Conservation (phyloP, 345 rosid species). For the Abelmoschus esculentus region DNA sequence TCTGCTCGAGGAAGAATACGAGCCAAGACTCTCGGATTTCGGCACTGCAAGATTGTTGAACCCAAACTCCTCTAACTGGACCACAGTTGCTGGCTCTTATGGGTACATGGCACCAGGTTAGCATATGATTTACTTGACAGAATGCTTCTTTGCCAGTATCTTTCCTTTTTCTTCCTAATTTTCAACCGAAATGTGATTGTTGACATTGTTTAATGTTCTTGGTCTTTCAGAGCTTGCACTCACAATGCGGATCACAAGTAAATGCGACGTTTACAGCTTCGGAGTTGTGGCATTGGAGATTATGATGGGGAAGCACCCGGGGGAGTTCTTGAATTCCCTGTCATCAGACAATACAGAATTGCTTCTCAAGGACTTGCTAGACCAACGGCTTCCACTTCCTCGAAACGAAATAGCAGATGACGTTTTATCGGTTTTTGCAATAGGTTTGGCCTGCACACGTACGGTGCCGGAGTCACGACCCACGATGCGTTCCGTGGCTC, state of each 20-base stretch:
- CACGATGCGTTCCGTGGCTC: conserved; percentile 50
- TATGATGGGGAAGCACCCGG: conserved; percentile 70
- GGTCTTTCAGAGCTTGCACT: conserved; percentile 31
- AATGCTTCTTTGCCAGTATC: neutral
- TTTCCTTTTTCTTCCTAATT: neutral
- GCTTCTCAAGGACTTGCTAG: conserved; percentile 39
- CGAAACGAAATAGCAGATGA: conserved; percentile 33
- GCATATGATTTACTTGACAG: neutral
- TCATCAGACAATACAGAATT: conserved; percentile 9
- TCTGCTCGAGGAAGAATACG: conserved; percentile 45
- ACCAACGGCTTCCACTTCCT: conserved; percentile 41
- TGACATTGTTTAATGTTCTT: neutral
- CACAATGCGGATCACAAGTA: conserved; percentile 37
- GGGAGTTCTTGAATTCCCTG: conserved; percentile 40
- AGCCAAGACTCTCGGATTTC: conserved; percentile 56
- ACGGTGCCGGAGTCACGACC: conserved; percentile 41
- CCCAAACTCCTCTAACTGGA: conserved; percentile 54
- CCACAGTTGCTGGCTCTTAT: conserved; percentile 57
- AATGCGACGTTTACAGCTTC: conserved; percentile 57
- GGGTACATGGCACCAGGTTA: conserved; percentile 88
- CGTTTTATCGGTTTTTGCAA: conserved; percentile 27
- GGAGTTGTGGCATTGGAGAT: conserved; percentile 61
- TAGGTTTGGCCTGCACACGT: conserved; percentile 42
- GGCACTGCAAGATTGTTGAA: conserved; percentile 55
- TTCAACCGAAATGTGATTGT: neutral